Evolutionary conservation across 192 early-diverging fungal genomes (phyloP).

Genomic region (Backusella parvicylindrica): DNA sequence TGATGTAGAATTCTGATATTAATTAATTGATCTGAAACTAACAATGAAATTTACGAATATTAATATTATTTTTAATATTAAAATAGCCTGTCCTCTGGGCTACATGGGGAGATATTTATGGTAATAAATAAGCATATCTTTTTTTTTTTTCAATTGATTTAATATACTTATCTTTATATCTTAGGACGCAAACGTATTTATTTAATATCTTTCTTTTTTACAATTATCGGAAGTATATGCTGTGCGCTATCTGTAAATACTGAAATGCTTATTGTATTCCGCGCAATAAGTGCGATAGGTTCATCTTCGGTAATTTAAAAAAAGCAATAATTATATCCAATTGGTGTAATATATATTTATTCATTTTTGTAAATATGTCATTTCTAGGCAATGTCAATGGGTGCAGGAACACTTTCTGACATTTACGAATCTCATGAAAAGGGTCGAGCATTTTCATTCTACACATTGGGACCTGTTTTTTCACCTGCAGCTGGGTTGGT

Average conservation of each 20-base stretch:
- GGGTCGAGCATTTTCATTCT: constrained; percentile 32
- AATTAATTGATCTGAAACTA: not conserved
- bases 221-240: constrained; percentile 16
- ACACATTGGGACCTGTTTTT: constrained; percentile 14
- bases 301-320: constrained; percentile 23
- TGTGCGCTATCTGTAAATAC: constrained; percentile 29
- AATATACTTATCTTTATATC: not conserved
- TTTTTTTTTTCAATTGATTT: not conserved
- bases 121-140: not conserved
- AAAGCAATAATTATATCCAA: not conserved
- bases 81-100: constrained; percentile 25
- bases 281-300: constrained; percentile 30
- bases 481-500: constrained; percentile 28
- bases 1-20: not conserved
- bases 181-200: constrained; percentile 27
- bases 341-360: not conserved
- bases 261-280: constrained; percentile 22
- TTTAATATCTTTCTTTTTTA: constrained; percentile 21
- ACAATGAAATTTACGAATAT: not conserved
- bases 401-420: constrained; percentile 36
- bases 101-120: constrained; percentile 21
- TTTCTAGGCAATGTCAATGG: constrained; percentile 27
- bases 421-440: constrained; percentile 27
- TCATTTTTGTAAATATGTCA: not conserved
- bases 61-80: not conserved